Base-by-base conservation (phyloP, 257 asterid genomes). In the Solanum appendiculatum region DNA sequence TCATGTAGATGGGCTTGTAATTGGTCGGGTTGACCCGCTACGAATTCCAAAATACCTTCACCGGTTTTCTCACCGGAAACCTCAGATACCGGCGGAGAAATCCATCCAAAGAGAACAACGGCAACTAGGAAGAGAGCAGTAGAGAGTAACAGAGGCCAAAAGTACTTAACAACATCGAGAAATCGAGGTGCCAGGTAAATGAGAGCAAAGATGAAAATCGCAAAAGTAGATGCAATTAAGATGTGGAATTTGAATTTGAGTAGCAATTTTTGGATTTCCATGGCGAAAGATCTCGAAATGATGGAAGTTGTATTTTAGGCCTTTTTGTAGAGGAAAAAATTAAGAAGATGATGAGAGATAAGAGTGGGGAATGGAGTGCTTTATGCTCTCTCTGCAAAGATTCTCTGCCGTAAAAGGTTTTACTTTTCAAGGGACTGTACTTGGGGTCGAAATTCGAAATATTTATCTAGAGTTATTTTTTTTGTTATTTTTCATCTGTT, bases 71-170 rank as follows among this genome's bases (percentile, higher is more conserved):
- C 95, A 25, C 89, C 94, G 31, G 90, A 36, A 82, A 89, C 64
- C 20, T 92, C 95, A 3, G 88, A 9, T 33, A 87, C 81, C 51
- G 92, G 90, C 9, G 98, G 94, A 8, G 96, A 90, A 86, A 93
- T 89, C 91, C 91, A 90, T 64, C 93, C 92, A 51, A 95, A 88
- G 13, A 93, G 93, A 15, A 93, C 90, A 36, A 95, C 82, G 70
- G 94, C 87, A 75, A 87, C 87, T 42, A 95, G 95, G 60, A 95
- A 93, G 4, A 94, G 90, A 64, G 97, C 97, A 73, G 97, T 95
- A 5, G 98, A 95, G 82, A 88, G 84, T 60, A 95, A 88, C 0
- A 95, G 98, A 40, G 98, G 98, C 95, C 94, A 93, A 33, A 95
- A 95, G 91, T 86, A 95, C 48, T 86, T 89, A 2, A 95, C 14